Conservation (phyloP, 1,284 basidiomycete genomes). For the Cerioporus squamosus region DNA sequence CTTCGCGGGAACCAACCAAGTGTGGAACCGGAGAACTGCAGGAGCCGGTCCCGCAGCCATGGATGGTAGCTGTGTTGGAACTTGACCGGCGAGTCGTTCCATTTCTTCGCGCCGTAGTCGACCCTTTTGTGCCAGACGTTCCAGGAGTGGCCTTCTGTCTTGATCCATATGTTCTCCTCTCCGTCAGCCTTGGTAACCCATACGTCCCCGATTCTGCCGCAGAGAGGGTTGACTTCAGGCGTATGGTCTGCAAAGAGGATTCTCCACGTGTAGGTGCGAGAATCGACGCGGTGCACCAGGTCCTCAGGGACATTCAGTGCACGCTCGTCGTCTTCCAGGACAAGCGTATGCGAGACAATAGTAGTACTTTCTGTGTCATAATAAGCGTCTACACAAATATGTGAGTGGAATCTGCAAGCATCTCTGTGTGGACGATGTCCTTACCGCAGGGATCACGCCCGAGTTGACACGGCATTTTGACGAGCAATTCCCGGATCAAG, state of each 20-base stretch:
- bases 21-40: conserved; percentile 6
- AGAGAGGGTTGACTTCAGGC: background rate
- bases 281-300: background rate
- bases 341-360: too few species aligned
- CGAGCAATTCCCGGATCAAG: too few species aligned
- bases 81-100: background rate
- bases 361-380: too few species aligned
- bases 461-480: too few species aligned
- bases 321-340: background rate
- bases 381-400: too few species aligned
- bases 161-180: background rate
- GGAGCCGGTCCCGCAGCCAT: conserved; percentile 8
- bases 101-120: background rate
- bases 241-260: background rate
- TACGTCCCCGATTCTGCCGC: conserved; percentile 3
- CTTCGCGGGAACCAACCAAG: conserved; percentile 4
- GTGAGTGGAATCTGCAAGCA: too few species aligned
- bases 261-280: conserved; percentile 1
- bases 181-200: background rate
- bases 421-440: too few species aligned
- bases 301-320: background rate
- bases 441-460: too few species aligned
- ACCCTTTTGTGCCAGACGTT: background rate
- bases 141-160: background rate
- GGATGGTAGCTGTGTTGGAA: conserved; percentile 6